A percentile compares a stretch with the other conserved stretches of the same genome.
Evolutionary conservation across 192 early-diverging fungal genomes (phyloP).

Genomic region (Phlyctochytrium bullatum): DNA sequence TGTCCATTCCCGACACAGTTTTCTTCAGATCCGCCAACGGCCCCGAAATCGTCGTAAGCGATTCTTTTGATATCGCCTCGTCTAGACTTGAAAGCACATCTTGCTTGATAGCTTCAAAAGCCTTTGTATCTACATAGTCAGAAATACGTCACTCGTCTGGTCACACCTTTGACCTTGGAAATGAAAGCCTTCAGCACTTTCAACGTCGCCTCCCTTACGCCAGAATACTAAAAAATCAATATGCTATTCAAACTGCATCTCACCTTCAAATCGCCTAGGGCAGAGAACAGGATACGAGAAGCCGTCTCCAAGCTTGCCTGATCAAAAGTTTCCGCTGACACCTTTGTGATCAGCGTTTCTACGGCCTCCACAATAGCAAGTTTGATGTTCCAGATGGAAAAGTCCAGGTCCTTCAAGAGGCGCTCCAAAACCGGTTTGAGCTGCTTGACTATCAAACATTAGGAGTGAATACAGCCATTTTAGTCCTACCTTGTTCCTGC

Average conservation of each 20-base stretch:
- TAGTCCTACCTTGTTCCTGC: constrained; percentile 52
- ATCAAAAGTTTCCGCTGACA: constrained; percentile 6
- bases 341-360: constrained; percentile 49
- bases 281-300: constrained; percentile 9
- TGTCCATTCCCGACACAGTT: constrained; percentile 24
- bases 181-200: constrained; percentile 22
- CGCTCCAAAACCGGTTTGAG: constrained; percentile 38
- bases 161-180: constrained; percentile 14
- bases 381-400: constrained; percentile 83
- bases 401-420: constrained; percentile 52
- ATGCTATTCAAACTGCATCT: constrained; percentile 32
- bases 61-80: constrained; percentile 20
- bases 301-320: background rate
- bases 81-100: constrained; percentile 12
- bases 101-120: constrained; percentile 6
- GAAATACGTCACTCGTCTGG: background rate
- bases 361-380: constrained; percentile 69
- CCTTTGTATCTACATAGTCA: constrained; percentile 7
- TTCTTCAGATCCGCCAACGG: constrained; percentile 27
- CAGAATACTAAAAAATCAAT: too few species aligned
- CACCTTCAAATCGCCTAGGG: constrained; percentile 4
- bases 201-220: constrained; percentile 31
- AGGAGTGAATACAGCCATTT: constrained; percentile 10
- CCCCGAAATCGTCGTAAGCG: constrained; percentile 17
- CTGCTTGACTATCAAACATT: constrained; percentile 34